Base-by-base conservation (phyloP, 257 asterid species). In the Lithospermum erythrorhizon region DNA sequence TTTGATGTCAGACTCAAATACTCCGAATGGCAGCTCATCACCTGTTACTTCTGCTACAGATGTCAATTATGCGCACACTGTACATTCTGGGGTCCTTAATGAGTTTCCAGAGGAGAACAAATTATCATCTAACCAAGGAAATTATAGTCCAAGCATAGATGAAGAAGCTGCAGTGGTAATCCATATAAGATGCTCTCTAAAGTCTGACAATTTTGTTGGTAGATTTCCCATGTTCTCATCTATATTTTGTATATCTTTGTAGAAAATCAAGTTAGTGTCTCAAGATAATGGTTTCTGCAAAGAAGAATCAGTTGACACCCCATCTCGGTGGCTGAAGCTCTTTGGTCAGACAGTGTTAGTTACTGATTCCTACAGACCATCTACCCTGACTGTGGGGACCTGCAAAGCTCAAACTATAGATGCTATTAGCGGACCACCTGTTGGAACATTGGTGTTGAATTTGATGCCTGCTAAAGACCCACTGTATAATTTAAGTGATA, bases 271-370 rank as follows among this genome's bases (percentile, higher is more conserved):
- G 61, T 62, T 74, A 65, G 73, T 79, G 17, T 66, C 80, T 0
- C 75, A 65, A 72, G 81, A 76, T 29, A 52, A 59, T 17, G 61
- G 62, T 66, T 74, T 59, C 21, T 58, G 51, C 16, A 66, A 69
- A 61, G 87, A 82, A 73, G 81, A 75, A 24, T 75, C 79, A 1
- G 72, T 58, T 0, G 88, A 79, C 65, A 73, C 72, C 59, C 69
- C 87, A 55, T 65, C 84, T 20, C 89, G 73, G 65, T 62, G 76
- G 73, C 70, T 91, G 75, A 91, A 88, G 82, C 83, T 91, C 21
- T 91, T 91, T 48, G 97, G 98, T 15, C 80, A 84, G 86, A 91
- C 90, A 0, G 77, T 91, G 19, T 52, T 77, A 61, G 76, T 88
- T 16, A 62, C 67, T 21, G 81, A 83, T 48, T 69, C 78, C 25